Conservation (phyloP, 176 grass and related monocot genomes). For the Dendrocalamus sinicus region DNA sequence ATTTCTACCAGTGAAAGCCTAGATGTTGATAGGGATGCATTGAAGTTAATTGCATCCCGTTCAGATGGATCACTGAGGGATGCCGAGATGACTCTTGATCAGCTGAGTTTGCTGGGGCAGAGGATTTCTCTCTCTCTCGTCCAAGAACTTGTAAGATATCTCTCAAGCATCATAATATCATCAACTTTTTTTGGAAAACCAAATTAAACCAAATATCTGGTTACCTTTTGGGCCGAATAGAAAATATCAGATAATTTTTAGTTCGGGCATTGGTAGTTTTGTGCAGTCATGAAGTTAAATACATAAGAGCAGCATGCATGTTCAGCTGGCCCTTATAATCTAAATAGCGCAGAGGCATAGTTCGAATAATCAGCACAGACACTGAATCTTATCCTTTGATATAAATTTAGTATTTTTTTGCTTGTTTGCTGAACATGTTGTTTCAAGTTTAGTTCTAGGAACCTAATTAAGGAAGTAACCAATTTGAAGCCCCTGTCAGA, state of each 20-base stretch:
- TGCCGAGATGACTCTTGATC: constrained; percentile 95
- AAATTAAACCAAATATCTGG: neutral
- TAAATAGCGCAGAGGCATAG: neutral
- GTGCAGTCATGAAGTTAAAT: constrained; percentile 5
- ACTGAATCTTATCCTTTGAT: constrained; percentile 12
- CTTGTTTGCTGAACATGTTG: constrained; percentile 26
- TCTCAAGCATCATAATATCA: neutral
- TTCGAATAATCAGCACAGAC: constrained; percentile 7
- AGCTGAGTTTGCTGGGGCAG: constrained; percentile 89
- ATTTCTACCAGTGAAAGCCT: constrained; percentile 81
- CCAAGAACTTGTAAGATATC: constrained; percentile 95
- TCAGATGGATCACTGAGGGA: constrained; percentile 93
- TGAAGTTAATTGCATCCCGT: constrained; percentile 74
- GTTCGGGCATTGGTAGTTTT: constrained; percentile 30
- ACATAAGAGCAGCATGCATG: neutral
- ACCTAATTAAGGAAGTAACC: neutral
- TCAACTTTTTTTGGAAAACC: neutral
- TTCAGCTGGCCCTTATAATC: neutral
- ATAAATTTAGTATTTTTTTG: constrained; percentile 19
- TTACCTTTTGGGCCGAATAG: constrained; percentile 14
- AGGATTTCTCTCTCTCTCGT: constrained; percentile 87
- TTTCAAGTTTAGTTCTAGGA: neutral
- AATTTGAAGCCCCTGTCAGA: neutral
- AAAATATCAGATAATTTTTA: constrained; percentile 34
- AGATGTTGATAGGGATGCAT: constrained; percentile 85